These are phyloP conservation scores for Sanghuangporus baumii DNA, from an alignment of 1,284 basidiomycete genomes.

Conservation along the genomic window DNA sequence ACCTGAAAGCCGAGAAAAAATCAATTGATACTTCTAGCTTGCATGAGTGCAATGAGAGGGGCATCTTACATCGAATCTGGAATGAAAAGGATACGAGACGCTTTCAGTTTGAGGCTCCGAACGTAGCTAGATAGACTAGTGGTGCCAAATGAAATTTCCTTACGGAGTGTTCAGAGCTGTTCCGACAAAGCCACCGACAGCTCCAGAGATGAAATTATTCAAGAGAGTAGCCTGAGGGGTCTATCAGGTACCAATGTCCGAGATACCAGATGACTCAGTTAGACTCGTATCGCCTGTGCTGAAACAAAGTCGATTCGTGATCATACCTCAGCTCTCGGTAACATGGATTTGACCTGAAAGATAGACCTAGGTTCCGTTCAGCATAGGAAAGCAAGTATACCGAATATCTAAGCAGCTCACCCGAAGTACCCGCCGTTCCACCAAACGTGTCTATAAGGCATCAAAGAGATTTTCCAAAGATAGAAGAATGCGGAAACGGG, in stretches of 20 bases:
- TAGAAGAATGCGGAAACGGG: neutral
- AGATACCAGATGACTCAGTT: neutral
- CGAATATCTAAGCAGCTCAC: conserved; percentile 13
- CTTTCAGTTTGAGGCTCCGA: neutral
- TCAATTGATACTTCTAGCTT: neutral
- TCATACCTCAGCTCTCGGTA: conserved; percentile 81
- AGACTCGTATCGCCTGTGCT: conserved; percentile 2
- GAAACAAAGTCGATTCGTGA: neutral
- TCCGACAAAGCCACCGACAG: conserved; percentile 88
- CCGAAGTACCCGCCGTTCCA: conserved; percentile 97
- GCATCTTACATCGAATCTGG: conserved; percentile 51
- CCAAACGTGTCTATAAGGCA: conserved; percentile 75
- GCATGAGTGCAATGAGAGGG: neutral
- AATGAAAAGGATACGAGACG: neutral
- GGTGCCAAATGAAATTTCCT: conserved; percentile 7
- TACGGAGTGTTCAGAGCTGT: conserved; percentile 77
- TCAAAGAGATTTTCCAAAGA: conserved; percentile 30
- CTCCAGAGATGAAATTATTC: conserved; percentile 92
- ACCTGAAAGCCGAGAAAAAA: conserved; percentile 45
- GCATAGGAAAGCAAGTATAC: neutral
- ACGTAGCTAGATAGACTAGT: neutral
- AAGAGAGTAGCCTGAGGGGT: conserved; percentile 66
- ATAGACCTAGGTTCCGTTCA: conserved; percentile 49
- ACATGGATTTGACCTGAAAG: conserved; percentile 69
- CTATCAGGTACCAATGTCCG: conserved; percentile 30